Evolutionary conservation across 805 yeast genomes (phyloP).

Genomic region (Candida dajiaensis): DNA sequence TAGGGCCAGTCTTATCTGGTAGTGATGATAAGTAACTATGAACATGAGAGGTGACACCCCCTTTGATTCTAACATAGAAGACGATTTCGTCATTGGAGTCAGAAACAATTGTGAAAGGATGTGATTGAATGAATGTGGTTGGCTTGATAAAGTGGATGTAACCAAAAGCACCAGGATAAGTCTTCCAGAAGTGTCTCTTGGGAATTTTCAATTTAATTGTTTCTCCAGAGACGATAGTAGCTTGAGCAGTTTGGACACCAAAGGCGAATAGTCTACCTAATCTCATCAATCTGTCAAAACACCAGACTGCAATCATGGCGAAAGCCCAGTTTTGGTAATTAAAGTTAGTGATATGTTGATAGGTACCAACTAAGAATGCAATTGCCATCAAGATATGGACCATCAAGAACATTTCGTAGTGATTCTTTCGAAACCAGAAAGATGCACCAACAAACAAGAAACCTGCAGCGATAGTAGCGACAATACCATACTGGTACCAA

Average conservation of each 20-base stretch:
- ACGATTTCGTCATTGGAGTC: conserved; percentile 34
- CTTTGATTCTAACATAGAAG: conserved; percentile 43
- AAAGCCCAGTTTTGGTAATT: conserved; percentile 43
- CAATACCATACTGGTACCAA: conserved; percentile 18
- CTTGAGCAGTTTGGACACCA: conserved; percentile 18
- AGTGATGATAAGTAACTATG: background rate
- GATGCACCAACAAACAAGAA: conserved; percentile 6
- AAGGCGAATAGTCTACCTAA: conserved; percentile 15
- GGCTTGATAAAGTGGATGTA: conserved; percentile 51
- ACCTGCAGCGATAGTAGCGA: conserved; percentile 7
- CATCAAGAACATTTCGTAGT: conserved; percentile 56
- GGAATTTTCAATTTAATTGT: conserved; percentile 37
- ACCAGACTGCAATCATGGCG: conserved; percentile 35
- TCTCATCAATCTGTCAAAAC: conserved; percentile 44
- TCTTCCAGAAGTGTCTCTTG: conserved; percentile 42
- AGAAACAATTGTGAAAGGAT: conserved; percentile 60
- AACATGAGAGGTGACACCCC: conserved; percentile 46
- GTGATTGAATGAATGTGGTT: conserved; percentile 58
- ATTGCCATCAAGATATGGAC: conserved; percentile 51
- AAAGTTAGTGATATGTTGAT: conserved; percentile 48
- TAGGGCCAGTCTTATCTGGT: conserved; percentile 21
- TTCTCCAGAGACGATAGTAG: conserved; percentile 30
- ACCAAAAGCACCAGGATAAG: conserved; percentile 49
- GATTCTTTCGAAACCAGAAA: conserved; percentile 43
- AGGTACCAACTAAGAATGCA: conserved; percentile 45